phyloP scores from a whole-genome alignment of 2,329 filamentous ascomycete species.

The Cercospora sp. region DNA sequence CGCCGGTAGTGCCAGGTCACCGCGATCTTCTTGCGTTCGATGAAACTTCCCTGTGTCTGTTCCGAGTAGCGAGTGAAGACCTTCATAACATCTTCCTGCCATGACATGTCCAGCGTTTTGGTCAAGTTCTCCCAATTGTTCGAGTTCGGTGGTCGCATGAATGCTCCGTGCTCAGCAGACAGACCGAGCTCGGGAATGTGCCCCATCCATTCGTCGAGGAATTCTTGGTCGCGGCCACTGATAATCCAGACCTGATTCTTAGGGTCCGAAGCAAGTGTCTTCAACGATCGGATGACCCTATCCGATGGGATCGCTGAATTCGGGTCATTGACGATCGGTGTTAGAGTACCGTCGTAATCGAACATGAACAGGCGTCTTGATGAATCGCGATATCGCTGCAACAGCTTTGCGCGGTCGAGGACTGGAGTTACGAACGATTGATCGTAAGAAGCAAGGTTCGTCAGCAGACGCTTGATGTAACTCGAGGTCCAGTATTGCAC shows the following conservation, averaged over 20 bases:
- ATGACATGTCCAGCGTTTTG: constrained; percentile 83
- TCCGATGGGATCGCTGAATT: constrained; percentile 85
- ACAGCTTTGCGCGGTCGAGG: constrained; percentile 71
- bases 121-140: constrained; percentile 87
- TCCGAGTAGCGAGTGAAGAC: constrained; percentile 89
- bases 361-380: constrained; percentile 92
- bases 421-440: constrained; percentile 76
- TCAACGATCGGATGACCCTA: constrained; percentile 76
- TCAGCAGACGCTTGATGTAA: constrained; percentile 76
- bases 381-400: constrained; percentile 72
- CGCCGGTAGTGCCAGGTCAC: constrained; percentile 97
- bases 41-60: constrained; percentile 84
- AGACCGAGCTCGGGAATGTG: constrained; percentile 87
- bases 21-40: constrained; percentile 91
- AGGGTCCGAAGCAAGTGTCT: constrained; percentile 74
- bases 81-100: constrained; percentile 82
- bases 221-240: constrained; percentile 88
- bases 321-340: constrained; percentile 90
- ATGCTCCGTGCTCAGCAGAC: constrained; percentile 94
- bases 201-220: constrained; percentile 88
- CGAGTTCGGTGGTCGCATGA: constrained; percentile 77
- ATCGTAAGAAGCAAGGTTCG: constrained; percentile 75
- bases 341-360: constrained; percentile 96
- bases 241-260: constrained; percentile 97
- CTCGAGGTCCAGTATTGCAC: constrained; percentile 83